A percentile compares a stretch with the other conserved stretches of the same genome.
Conservation (phyloP, 73 alveolate genomes). For the Symbiodinium pilosum region DNA sequence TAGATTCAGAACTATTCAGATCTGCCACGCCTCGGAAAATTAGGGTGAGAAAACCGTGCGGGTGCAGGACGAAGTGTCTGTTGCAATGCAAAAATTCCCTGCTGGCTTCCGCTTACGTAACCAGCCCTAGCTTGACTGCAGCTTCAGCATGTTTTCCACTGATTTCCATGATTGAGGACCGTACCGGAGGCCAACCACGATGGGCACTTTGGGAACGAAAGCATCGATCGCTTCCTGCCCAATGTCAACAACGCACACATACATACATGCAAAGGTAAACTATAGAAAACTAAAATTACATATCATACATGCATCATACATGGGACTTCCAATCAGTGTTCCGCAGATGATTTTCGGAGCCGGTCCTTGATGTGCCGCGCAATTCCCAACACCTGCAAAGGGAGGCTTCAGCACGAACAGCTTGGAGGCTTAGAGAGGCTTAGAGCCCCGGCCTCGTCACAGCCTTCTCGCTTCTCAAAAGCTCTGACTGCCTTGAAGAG, state of each 20-base stretch:
- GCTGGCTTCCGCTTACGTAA: background rate
- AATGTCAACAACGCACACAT: background rate
- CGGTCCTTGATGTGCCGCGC: conserved; percentile 96
- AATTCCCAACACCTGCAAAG: conserved; percentile 95
- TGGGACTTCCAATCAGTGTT: too few species aligned
- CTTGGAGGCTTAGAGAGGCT: background rate
- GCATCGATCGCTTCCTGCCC: conserved; percentile 97
- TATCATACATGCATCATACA: too few species aligned
- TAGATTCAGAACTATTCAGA: too few species aligned
- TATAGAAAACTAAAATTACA: too few species aligned
- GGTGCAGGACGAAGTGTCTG: too few species aligned
- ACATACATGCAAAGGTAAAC: background rate
- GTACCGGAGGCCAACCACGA: conserved; percentile 98
- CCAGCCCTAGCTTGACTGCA: background rate
- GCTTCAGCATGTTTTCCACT: too few species aligned
- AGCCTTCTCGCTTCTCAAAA: conserved; percentile 96
- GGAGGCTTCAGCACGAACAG: background rate
- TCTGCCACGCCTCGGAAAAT: too few species aligned
- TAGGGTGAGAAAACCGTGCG: too few species aligned
- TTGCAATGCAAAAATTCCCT: background rate
- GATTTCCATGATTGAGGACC: background rate
- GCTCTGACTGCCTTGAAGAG: conserved; percentile 96
- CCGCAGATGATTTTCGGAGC: background rate
- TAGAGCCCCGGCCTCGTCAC: conserved; percentile 88
- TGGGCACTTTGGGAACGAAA: conserved; percentile 98